phyloP scores from a whole-genome alignment of 106 monocot genomes.

The Alisma plantagoaquatica region DNA sequence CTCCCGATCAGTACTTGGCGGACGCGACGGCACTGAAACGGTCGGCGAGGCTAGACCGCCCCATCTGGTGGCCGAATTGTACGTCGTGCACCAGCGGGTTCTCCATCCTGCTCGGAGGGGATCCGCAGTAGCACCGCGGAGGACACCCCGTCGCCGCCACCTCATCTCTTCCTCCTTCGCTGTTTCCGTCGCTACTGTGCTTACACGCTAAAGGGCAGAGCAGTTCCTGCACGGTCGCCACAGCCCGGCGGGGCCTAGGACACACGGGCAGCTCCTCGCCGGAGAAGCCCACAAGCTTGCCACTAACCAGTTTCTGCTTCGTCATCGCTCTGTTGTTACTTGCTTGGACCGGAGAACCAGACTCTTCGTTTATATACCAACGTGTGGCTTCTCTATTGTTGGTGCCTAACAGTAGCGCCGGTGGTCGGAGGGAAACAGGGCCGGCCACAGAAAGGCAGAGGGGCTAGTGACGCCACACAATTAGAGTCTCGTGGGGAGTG shows the following conservation, averaged over 20 bases:
- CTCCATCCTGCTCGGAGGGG: slow-evolving; percentile 23
- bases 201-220: slow-evolving; percentile 15
- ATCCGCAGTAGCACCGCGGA: slow-evolving; percentile 26
- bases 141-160: slow-evolving; percentile 12
- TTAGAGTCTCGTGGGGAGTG: not conserved
- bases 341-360: not conserved
- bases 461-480: not conserved
- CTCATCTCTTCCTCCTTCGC: slow-evolving; percentile 9
- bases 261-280: slow-evolving; percentile 13
- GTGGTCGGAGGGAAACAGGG: not conserved
- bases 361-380: not conserved
- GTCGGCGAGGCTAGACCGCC: too few relatives aligned
- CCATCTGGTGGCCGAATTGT: slow-evolving; percentile 20
- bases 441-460: not conserved
- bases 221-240: slow-evolving; percentile 1
- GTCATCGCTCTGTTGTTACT: not conserved
- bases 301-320: slow-evolving; percentile 1
- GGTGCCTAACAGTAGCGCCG: not conserved
- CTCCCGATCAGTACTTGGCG: too few relatives aligned
- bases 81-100: slow-evolving; percentile 29
- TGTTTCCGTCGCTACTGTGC: slow-evolving; percentile 16
- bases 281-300: too few relatives aligned
- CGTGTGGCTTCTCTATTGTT: not conserved
- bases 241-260: slow-evolving; percentile 11
- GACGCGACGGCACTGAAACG: too few relatives aligned